Evolutionary conservation across 2,329 filamentous ascomycete species (phyloP), one percentile per base, ranked within the genome.

Genomic region (Phialophora verrucosa): DNA sequence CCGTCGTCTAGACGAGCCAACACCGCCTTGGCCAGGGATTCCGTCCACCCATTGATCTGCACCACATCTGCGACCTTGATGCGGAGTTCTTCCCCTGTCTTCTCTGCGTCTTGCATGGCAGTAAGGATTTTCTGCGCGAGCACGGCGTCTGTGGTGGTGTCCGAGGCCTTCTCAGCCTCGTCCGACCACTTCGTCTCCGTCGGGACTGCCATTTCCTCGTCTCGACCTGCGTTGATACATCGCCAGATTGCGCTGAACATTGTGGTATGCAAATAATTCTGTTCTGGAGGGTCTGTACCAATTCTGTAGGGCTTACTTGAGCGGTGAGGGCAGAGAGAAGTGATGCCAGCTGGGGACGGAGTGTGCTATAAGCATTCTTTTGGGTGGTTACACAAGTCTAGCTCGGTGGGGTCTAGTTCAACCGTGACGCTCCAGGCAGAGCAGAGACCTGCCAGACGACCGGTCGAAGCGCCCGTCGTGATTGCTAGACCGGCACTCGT

Each of bases 41-140:
- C 72, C 70, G 7, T 72, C 63, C 20, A 53, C 53, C n/a, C 27
- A 11, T 58, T 44, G 35, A 29, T 20, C 12, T 32, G 32, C n/a
- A 58, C 55, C n/a, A 58, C 55, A 12, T 58, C 55, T 10, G 12
- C 27, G 35, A 58, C 55, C 5, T 58, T 44, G 3, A 17, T 42
- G 55, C 55, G 55, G 35, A 58, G 31, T 47, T 58, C 32, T 25
- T 58, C n/a, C 11, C 20, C 55, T 3, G 55, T 42, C 35, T 58
- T 58, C 25, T 58, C 55, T 25, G 55, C 55, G 10, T 23, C 20
- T 58, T 58, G 31, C 55, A 58, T 44, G 12, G 12, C 53, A 0
- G 29, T 8, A 8, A 53, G 4, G 49, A 53, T 53, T 12, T 27
- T 29, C 20, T 53, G 20, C 5, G 49, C 49, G 20, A 53, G 27